phyloP scores from a whole-genome alignment of 306 rosid genomes.

The Lathyrus aphaca region DNA sequence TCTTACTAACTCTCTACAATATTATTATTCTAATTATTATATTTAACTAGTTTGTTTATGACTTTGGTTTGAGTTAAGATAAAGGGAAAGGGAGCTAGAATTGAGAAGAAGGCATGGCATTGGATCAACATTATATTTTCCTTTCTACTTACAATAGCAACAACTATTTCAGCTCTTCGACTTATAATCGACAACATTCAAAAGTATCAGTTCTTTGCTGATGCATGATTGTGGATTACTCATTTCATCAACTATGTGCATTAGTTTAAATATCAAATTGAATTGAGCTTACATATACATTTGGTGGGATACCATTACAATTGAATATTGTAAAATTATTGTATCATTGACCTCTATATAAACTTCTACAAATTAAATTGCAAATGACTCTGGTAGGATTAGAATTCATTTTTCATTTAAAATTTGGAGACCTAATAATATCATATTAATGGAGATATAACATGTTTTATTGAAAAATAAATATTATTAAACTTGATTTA shows the following conservation, averaged over 20 bases:
- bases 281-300: slow-evolving; percentile 9
- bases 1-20: not conserved
- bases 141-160: slow-evolving; percentile 46
- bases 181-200: slow-evolving; percentile 46
- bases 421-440: no score
- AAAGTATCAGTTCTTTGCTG: slow-evolving; percentile 55
- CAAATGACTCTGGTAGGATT: no score
- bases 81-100: slow-evolving; percentile 52
- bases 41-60: not conserved
- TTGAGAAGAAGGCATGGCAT: slow-evolving; percentile 60
- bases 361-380: no score
- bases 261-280: not conserved
- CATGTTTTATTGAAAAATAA: no score
- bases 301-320: not conserved
- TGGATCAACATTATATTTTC: slow-evolving; percentile 55
- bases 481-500: no score
- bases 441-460: no score
- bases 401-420: no score
- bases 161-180: slow-evolving; percentile 55
- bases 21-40: not conserved
- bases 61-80: slow-evolving; percentile 41
- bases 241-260: not conserved
- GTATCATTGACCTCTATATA: not conserved
- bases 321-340: not conserved
- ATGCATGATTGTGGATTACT: slow-evolving; percentile 37